Percentiles rank a stretch among this genome's conserved stretches.
Conservation (phyloP, 1,139 yeast genomes). For the Blastobotrys serpentis region DNA sequence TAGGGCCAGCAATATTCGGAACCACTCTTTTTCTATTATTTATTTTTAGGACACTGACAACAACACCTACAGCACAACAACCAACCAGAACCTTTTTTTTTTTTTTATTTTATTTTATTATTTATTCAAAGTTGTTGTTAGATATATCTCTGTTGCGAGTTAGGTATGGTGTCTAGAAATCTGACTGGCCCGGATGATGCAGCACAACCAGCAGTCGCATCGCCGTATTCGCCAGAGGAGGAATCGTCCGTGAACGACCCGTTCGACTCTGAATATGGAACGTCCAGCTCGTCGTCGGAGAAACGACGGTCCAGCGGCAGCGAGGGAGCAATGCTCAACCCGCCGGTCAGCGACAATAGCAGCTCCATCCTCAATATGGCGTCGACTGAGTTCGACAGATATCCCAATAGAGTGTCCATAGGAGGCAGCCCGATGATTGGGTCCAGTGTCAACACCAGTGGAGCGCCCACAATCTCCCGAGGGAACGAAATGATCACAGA, state of each 20-base stretch:
- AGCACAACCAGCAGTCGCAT: neutral
- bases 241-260: neutral
- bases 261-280: slow-evolving; percentile 1
- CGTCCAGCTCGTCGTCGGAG: slow-evolving; percentile 1
- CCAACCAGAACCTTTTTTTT: too few relatives aligned
- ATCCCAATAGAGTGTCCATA: slow-evolving; percentile 37
- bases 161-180: neutral
- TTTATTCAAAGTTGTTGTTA: neutral
- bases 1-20: too few relatives aligned
- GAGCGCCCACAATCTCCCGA: slow-evolving; percentile 7
- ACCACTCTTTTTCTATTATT: neutral
- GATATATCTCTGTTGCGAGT: neutral
- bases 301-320: neutral
- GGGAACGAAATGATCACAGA: slow-evolving; percentile 8
- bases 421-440: slow-evolving; percentile 4
- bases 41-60: too few relatives aligned
- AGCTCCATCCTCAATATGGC: slow-evolving; percentile 7
- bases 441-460: too few relatives aligned
- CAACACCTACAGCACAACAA: too few relatives aligned
- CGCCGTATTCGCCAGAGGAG: neutral
- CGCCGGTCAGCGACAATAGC: neutral
- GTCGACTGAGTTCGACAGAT: slow-evolving; percentile 38
- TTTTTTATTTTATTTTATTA: too few relatives aligned
- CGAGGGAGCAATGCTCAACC: too few relatives aligned
- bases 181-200: slow-evolving; percentile 1